Conservation (phyloP, 1,284 basidiomycete genomes). For the Cystobasidium pallidum region DNA sequence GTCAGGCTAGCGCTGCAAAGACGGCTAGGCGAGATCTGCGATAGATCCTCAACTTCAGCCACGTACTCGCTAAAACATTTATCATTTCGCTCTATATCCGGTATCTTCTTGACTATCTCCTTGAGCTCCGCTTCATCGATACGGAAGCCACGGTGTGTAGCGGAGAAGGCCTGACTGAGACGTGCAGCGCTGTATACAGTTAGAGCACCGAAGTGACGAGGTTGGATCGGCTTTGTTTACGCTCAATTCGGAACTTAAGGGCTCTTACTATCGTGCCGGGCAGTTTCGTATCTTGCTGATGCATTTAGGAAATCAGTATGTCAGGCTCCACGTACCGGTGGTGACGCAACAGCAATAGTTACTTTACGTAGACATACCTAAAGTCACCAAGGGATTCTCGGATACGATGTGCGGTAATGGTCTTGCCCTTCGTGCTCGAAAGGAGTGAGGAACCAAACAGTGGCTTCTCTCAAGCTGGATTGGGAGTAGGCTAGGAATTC, state of each 20-base stretch:
- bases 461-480: conserved; percentile 33
- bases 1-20: no score
- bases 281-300: conserved; percentile 5
- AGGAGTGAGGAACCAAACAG: conserved; percentile 28
- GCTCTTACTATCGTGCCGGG: conserved; percentile 20
- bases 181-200: conserved; percentile 8
- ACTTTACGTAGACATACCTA: no score
- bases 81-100: conserved; percentile 3
- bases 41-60: no score
- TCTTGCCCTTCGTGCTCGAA: conserved; percentile 10
- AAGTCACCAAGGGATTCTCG: conserved; percentile 23
- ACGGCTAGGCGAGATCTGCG: no score
- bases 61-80: conserved; percentile 21
- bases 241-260: background rate
- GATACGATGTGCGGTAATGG: conserved; percentile 26
- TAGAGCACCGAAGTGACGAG: background rate
- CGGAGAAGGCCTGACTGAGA: conserved; percentile 26
- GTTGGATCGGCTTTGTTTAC: background rate
- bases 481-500: conserved; percentile 25
- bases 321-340: no score
- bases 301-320: background rate
- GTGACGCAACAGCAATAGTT: no score
- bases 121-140: conserved; percentile 4
- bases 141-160: conserved; percentile 7
- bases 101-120: conserved; percentile 11